phyloP scores from a whole-genome alignment of 805 yeast genomes.

The Cyberlindnera maritima region DNA sequence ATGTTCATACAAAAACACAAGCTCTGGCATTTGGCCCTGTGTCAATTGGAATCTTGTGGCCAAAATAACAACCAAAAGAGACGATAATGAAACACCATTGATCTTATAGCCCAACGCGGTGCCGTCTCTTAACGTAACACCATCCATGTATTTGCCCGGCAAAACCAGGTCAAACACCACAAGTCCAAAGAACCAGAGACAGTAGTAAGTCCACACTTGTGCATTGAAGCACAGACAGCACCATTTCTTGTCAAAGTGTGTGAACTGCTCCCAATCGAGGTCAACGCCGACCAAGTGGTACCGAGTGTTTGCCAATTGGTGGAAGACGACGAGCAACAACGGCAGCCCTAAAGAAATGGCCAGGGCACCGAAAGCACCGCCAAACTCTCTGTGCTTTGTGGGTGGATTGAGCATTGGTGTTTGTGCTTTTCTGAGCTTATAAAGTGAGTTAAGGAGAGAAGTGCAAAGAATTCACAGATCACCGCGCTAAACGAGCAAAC shows the following conservation, averaged over 20 bases:
- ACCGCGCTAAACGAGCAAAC: not conserved
- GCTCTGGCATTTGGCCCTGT: conserved; percentile 67
- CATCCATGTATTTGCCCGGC: conserved; percentile 63
- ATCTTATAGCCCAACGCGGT: conserved; percentile 68
- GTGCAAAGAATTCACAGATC: not conserved
- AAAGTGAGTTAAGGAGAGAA: not conserved
- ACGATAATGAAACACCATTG: conserved; percentile 67
- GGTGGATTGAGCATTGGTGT: conserved; percentile 52
- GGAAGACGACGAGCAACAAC: conserved; percentile 52
- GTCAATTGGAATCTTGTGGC: conserved; percentile 51
- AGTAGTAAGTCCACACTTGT: conserved; percentile 60
- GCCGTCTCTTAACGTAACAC: conserved; percentile 76
- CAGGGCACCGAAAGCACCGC: conserved; percentile 73
- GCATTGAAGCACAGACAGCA: conserved; percentile 38
- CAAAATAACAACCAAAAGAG: conserved; percentile 38
- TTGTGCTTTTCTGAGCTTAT: no score
- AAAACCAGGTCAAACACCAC: conserved; percentile 60
- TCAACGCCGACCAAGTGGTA: conserved; percentile 50
- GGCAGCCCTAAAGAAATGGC: conserved; percentile 70
- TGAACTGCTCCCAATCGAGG: conserved; percentile 39
- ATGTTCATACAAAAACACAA: conserved; percentile 70
- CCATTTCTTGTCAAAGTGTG: conserved; percentile 35
- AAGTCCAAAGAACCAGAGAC: conserved; percentile 68
- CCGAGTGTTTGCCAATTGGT: conserved; percentile 57
- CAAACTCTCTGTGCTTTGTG: conserved; percentile 71